Evolutionary conservation across 768 basidiomycete species (phyloP).

Genomic region (Psilocybe cyanescens): DNA sequence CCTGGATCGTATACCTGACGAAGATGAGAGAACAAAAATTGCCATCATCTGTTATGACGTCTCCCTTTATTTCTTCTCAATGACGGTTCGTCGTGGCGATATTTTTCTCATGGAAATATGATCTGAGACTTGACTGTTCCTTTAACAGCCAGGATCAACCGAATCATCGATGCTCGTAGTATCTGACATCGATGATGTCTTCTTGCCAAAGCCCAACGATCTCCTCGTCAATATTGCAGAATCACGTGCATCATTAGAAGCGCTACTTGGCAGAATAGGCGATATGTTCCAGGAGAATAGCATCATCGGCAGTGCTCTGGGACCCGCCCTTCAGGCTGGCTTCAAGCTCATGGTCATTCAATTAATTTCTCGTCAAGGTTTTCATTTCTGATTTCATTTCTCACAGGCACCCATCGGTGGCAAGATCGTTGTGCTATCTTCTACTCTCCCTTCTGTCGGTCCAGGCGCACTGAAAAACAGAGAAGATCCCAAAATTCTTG

Average conservation of each 20-base stretch:
- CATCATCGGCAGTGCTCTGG: constrained; percentile 90
- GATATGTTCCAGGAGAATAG: constrained; percentile 99
- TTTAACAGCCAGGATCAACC: constrained; percentile 58
- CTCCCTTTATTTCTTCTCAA: constrained; percentile 95
- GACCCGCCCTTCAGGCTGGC: constrained; percentile 93
- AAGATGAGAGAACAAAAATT: constrained; percentile 90
- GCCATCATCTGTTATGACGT: constrained; percentile 92
- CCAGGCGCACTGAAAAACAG: constrained; percentile 93
- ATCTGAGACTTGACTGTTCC: not conserved
- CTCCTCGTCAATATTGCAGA: constrained; percentile 95
- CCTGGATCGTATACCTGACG: constrained; percentile 93
- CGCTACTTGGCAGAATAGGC: constrained; percentile 78
- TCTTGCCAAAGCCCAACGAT: constrained; percentile 95
- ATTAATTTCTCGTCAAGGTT: not conserved
- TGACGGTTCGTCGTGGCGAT: constrained; percentile 60
- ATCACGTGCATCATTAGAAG: constrained; percentile 77
- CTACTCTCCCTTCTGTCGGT: constrained; percentile 86
- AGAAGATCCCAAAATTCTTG: constrained; percentile 95
- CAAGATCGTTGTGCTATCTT: constrained; percentile 87
- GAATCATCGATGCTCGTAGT: constrained; percentile 97
- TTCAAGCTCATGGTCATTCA: constrained; percentile 86
- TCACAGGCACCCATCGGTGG: constrained; percentile 87
- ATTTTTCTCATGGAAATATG: not conserved
- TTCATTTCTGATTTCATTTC: not conserved
- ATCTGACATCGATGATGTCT: constrained; percentile 95